Conservation (phyloP, 192 early-diverging fungal species). For the Chytriomyces hyalinus region DNA sequence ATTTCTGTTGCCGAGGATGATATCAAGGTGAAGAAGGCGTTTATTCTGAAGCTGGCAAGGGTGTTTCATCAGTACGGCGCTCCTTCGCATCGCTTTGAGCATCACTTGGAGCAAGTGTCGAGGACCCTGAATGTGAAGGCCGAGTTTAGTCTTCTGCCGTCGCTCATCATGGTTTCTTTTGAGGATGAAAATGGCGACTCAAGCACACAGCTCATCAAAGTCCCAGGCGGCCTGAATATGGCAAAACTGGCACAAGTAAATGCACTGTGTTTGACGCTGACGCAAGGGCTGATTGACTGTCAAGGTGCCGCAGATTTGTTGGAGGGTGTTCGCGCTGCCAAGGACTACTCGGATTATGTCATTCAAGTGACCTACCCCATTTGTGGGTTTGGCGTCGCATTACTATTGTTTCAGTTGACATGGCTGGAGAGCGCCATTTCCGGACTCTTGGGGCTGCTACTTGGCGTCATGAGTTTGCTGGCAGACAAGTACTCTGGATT, state of each 20-base stretch:
- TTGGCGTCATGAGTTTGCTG: slow-evolving; percentile 38
- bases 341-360: slow-evolving; percentile 20
- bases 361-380: slow-evolving; percentile 46
- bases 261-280: slow-evolving; percentile 44
- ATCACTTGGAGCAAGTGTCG: slow-evolving; percentile 36
- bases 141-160: slow-evolving; percentile 6
- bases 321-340: slow-evolving; percentile 34
- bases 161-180: slow-evolving; percentile 1
- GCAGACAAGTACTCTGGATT: slow-evolving; percentile 39
- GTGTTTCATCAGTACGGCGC: slow-evolving; percentile 49
- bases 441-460: slow-evolving; percentile 39
- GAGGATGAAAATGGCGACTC: slow-evolving; percentile 16
- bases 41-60: slow-evolving; percentile 52
- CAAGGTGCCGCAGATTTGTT: slow-evolving; percentile 43
- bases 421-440: slow-evolving; percentile 48
- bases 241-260: slow-evolving; percentile 52
- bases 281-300: slow-evolving; percentile 30
- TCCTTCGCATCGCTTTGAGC: slow-evolving; percentile 56
- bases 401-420: slow-evolving; percentile 27
- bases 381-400: slow-evolving; percentile 46
- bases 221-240: slow-evolving; percentile 31
- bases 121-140: slow-evolving; percentile 5
- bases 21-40: slow-evolving; percentile 37
- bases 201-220: slow-evolving; percentile 16
- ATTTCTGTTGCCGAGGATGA: neutral